These are phyloP conservation scores for Brassica incana DNA, from an alignment of 345 rosid genomes.

Conservation along the genomic window DNA sequence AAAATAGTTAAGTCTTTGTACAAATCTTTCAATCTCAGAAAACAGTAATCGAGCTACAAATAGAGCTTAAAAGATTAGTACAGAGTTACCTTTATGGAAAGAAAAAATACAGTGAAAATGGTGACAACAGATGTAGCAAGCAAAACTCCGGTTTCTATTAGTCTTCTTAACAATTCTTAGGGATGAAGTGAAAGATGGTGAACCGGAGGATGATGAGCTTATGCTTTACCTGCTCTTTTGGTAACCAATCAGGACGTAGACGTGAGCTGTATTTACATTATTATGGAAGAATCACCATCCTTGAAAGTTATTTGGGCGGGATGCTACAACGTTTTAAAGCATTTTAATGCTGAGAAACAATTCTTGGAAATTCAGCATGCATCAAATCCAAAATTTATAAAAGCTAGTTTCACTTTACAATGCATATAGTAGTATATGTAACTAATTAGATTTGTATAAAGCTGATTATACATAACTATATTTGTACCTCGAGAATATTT, in stretches of 20 bases:
- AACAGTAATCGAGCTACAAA: not conserved
- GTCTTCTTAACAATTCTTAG: not conserved
- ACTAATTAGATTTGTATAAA: not conserved
- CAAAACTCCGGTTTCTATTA: constrained; percentile 6
- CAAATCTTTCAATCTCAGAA: not conserved
- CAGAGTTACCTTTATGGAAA: not conserved
- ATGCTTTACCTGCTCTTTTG: constrained; percentile 62
- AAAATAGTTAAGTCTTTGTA: not conserved
- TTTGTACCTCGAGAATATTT: too few species aligned
- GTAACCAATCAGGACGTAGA: constrained; percentile 58
- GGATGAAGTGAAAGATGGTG: not conserved
- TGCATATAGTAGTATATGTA: not conserved
- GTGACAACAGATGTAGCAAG: not conserved
- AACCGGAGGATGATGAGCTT: too few species aligned
- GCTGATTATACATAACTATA: not conserved
- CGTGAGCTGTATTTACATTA: constrained; percentile 44
- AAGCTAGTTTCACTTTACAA: not conserved
- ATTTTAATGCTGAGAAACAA: too few species aligned
- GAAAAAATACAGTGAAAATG: not conserved
- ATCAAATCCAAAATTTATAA: not conserved
- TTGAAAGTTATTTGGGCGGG: too few species aligned
- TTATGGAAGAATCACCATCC: too few species aligned
- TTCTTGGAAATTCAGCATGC: not conserved
- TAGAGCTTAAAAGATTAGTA: not conserved
- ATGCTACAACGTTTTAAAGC: too few species aligned